Conservation (phyloP, 768 basidiomycete species). For the Russula griseocarnosa region DNA sequence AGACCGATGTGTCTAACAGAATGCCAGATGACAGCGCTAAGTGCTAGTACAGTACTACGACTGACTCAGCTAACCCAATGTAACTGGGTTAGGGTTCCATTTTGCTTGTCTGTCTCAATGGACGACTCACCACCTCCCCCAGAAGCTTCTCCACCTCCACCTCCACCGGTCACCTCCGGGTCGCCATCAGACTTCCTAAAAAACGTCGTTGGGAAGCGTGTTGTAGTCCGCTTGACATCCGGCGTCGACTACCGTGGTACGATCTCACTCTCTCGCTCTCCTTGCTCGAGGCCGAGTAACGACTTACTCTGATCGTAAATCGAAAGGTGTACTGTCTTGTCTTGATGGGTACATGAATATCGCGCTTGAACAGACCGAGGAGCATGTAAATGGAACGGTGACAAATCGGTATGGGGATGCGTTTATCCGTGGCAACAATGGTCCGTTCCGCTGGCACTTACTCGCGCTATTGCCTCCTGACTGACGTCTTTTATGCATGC, state of each 20-base stretch:
- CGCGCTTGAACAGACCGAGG: constrained; percentile 94
- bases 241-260: constrained; percentile 25
- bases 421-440: constrained; percentile 93
- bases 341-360: constrained; percentile 99
- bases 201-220: constrained; percentile 91
- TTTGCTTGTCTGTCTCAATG: constrained; percentile 23
- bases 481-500: constrained; percentile 8
- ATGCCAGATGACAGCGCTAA: no score
- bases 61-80: no score
- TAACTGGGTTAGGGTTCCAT: constrained; percentile 7
- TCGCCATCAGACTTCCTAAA: constrained; percentile 93
- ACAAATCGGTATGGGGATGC: constrained; percentile 94
- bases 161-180: constrained; percentile 52
- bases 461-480: background rate
- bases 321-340: constrained; percentile 82
- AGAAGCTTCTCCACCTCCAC: constrained; percentile 41
- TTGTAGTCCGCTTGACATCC: constrained; percentile 71
- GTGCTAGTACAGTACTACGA: no score
- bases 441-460: constrained; percentile 37
- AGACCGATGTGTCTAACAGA: no score
- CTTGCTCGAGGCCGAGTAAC: no score
- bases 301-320: background rate
- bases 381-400: constrained; percentile 80
- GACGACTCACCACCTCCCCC: constrained; percentile 34
- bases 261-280: constrained; percentile 9